A percentile compares a stretch with the other conserved stretches of the same genome.
Evolutionary conservation across 2,329 filamentous ascomycete species (phyloP).

Genomic region (Ophiostoma tasmaniense): DNA sequence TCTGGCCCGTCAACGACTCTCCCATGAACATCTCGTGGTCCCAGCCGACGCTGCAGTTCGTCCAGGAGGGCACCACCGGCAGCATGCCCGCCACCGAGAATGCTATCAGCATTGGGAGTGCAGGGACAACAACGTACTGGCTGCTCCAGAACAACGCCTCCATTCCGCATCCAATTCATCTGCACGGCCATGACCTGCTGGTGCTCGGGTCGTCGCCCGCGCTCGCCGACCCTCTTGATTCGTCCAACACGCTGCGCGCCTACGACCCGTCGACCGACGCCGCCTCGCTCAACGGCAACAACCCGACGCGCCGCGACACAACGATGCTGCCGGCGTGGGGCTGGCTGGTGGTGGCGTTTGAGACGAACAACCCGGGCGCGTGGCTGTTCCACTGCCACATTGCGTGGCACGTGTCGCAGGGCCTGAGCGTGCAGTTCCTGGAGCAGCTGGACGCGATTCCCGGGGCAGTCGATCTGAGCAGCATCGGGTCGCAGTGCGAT

Average conservation of each 20-base stretch:
- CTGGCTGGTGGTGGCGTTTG: conserved; percentile 40
- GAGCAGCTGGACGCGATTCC: conserved; percentile 25
- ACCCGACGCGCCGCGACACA: conserved; percentile 42
- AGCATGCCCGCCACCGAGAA: conserved; percentile 15
- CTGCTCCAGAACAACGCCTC: conserved; percentile 29
- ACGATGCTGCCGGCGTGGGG: conserved; percentile 36
- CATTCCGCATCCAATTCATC: conserved; percentile 26
- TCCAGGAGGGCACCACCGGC: conserved; percentile 24
- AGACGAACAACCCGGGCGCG: conserved; percentile 42
- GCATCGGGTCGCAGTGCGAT: conserved; percentile 15
- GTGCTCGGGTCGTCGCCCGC: conserved; percentile 26
- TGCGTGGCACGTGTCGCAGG: conserved; percentile 41
- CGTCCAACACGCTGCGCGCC: conserved; percentile 17
- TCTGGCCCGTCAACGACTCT: conserved; percentile 26
- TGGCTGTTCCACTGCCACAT: conserved; percentile 45
- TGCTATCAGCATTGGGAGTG: conserved; percentile 11
- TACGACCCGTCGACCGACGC: conserved; percentile 27
- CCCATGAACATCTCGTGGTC: conserved; percentile 27
- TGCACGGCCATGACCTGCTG: conserved; percentile 31
- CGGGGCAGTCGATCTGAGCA: conserved; percentile 12
- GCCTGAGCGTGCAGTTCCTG: conserved; percentile 44
- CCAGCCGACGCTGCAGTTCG: conserved; percentile 30
- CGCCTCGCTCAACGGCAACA: conserved; percentile 28
- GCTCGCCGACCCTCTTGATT: conserved; percentile 18
- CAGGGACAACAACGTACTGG: conserved; percentile 26